Evolutionary conservation across 2,329 filamentous ascomycete species (phyloP), one percentile per base, ranked within the genome.

Genomic region (Incumbomyces lentus): DNA sequence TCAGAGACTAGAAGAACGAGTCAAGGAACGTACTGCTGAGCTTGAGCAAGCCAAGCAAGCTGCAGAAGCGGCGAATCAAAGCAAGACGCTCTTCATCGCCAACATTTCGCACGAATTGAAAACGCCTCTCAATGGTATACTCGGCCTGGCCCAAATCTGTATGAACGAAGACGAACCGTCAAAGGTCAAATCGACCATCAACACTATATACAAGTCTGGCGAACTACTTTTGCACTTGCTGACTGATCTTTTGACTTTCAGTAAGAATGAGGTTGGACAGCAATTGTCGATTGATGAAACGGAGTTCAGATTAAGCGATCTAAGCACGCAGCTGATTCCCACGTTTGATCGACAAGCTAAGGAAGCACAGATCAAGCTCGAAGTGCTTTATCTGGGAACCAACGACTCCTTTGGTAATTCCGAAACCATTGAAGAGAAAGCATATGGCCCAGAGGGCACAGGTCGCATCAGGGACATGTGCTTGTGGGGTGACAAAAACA

Each of bases 11-110:
- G 89, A 95, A 62, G 81, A 90, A 47, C 82, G 90, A 56, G 89
- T 95, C 1, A 78, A 78, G 6, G 81, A 89, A 61, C 75, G 89
- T 46, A 95, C 89, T 0, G 78, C 78, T 31, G 85, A 95, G 63
- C 71, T 95, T 1, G 87, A 94, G 59, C 78, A 86, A 51, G 93
- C 84, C 68, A 95, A 95, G 63, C 86, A 87, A 66, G 86, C 87
- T 1, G 89, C 89, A 1, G 89, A 95, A 64, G 84, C 86, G n/a
- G 89, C 89, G 2, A 95, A 95, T 58, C 86, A 95, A 66, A 93
- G 86, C 72, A 98, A 98, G 68, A 96, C 92, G 0, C 72, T 96
- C 7, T 96, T 96, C 68, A 93, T 98, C 52, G 92, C 92, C 14
- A 96, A 96, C 58, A 95, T 96, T 42, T 81, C 76, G 1, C 80